phyloP scores from a whole-genome alignment of 2,329 filamentous ascomycete species.

The Parafenestella ontariensis region DNA sequence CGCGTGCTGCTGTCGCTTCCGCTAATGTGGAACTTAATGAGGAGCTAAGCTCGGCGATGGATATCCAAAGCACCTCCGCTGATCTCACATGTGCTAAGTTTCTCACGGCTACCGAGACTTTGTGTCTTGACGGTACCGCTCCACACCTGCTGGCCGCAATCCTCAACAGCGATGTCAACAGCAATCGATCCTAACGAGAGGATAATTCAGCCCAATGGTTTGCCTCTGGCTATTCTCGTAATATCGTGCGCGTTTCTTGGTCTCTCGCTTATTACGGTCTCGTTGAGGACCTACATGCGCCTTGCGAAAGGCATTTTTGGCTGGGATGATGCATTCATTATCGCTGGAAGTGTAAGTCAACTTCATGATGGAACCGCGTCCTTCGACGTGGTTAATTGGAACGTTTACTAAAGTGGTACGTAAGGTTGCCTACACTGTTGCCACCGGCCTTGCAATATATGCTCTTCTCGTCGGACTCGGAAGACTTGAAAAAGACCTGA shows the following conservation, averaged over 20 bases:
- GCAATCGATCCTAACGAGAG: conserved; percentile 17
- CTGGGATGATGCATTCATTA: conserved; percentile 25
- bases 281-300: conserved; percentile 24
- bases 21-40: not conserved
- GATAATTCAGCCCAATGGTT: conserved; percentile 19
- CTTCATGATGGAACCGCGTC: not conserved
- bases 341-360: conserved; percentile 18
- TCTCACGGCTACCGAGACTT: no score
- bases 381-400: not conserved
- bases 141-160: not conserved
- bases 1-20: not conserved
- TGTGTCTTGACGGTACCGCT: not conserved
- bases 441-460: conserved; percentile 22
- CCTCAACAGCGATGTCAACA: not conserved
- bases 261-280: conserved; percentile 22
- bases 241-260: conserved; percentile 20
- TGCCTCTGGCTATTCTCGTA: conserved; percentile 26
- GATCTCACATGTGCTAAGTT: no score
- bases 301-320: conserved; percentile 23
- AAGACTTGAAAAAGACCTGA: conserved; percentile 24
- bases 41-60: not conserved
- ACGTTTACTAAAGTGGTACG: not conserved
- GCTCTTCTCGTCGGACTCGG: conserved; percentile 26
- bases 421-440: conserved; percentile 21
- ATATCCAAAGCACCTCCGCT: no score